Evolutionary conservation across 2,329 filamentous ascomycete genomes (phyloP).

Genomic region (Lachnellula subtilissima): DNA sequence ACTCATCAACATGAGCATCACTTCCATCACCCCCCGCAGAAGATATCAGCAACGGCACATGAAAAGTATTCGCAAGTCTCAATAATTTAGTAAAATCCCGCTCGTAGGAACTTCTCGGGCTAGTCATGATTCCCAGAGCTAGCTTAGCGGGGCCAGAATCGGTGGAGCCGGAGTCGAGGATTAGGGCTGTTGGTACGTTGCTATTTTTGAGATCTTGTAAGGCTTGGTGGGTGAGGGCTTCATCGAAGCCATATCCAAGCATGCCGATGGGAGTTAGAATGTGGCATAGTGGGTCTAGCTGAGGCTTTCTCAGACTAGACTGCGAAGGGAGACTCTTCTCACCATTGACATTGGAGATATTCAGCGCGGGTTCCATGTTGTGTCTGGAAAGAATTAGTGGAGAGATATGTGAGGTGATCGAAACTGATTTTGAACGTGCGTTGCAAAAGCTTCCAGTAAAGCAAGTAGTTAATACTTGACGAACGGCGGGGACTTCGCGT

Average conservation of each 20-base stretch:
- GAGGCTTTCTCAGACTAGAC: not conserved
- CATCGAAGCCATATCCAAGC: slow-evolving; percentile 45
- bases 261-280: slow-evolving; percentile 46
- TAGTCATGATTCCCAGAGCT: slow-evolving; percentile 38
- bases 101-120: slow-evolving; percentile 36
- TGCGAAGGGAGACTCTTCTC: not conserved
- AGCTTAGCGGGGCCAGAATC: slow-evolving; percentile 38
- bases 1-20: slow-evolving; percentile 39
- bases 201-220: slow-evolving; percentile 11
- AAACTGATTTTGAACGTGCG: too few species aligned
- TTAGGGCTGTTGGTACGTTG: slow-evolving; percentile 33
- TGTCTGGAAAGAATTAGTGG: too few species aligned
- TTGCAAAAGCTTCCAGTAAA: too few species aligned
- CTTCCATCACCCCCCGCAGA: slow-evolving; percentile 46
- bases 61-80: slow-evolving; percentile 30
- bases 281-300: slow-evolving; percentile 29
- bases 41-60: slow-evolving; percentile 38
- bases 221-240: slow-evolving; percentile 22
- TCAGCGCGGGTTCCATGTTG: too few species aligned
- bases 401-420: too few species aligned
- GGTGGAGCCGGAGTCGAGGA: slow-evolving; percentile 34
- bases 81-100: slow-evolving; percentile 40
- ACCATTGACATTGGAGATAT: too few species aligned
- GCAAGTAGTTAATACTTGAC: too few species aligned
- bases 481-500: too few species aligned